These are phyloP conservation scores for Dittrichia graveolens DNA, from an alignment of 129 eudicot genomes.

Conservation along the genomic window DNA sequence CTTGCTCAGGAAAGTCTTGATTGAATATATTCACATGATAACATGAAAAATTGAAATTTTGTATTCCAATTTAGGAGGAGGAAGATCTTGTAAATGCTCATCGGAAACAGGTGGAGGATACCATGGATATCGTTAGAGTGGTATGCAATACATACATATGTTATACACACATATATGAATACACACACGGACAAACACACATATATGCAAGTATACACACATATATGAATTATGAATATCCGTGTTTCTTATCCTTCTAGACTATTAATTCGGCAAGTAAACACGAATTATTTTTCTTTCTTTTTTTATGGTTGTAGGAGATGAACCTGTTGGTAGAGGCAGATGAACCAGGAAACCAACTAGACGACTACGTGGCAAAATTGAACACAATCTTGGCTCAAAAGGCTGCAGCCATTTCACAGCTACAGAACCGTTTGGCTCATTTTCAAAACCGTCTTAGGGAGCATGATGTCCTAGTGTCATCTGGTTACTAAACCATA, in stretches of 20 bases:
- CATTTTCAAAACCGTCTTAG: conserved; percentile 84
- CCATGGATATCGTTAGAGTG: conserved; percentile 98
- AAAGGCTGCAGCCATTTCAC: conserved; percentile 83
- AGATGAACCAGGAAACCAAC: conserved; percentile 93
- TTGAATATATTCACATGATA: not conserved
- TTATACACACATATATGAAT: too few relatives aligned
- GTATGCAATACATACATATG: conserved; percentile 29
- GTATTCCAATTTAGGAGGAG: conserved; percentile 65
- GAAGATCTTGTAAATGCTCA: conserved; percentile 98
- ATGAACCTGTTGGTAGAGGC: conserved; percentile 94
- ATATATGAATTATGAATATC: too few relatives aligned
- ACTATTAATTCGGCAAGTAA: too few relatives aligned
- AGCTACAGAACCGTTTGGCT: conserved; percentile 84
- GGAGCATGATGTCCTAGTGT: conserved; percentile 85
- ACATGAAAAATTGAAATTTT: not conserved
- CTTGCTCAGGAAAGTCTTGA: not conserved
- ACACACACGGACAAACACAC: too few relatives aligned
- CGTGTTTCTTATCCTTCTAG: too few relatives aligned
- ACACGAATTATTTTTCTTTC: too few relatives aligned
- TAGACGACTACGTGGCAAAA: conserved; percentile 74
- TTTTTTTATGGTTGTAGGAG: conserved; percentile 53
- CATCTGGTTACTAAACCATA: conserved; percentile 55
- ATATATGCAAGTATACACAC: too few relatives aligned
- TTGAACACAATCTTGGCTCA: conserved; percentile 80
- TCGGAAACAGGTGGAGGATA: conserved; percentile 94